Base-by-base conservation (phyloP, 768 basidiomycete species). In the Dendrothele bispora region DNA sequence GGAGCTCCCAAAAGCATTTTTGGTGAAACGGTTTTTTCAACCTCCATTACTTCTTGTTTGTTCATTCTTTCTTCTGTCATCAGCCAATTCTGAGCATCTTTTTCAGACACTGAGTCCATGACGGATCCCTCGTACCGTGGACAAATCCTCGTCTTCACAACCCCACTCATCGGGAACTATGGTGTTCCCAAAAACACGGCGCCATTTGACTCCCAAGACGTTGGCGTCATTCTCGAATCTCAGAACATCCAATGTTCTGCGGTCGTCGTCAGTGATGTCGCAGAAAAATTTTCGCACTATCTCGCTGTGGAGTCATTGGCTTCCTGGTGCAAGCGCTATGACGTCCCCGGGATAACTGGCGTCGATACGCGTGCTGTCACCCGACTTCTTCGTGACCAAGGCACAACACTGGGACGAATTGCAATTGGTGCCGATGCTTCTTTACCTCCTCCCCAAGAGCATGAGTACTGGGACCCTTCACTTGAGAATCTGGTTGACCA, bases 331-430 rank as follows among this genome's bases (percentile, higher is more conserved):
- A 76, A 83, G 51, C 88, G 94, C 24, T 76, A 94, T 61, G 79
- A 84, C 53, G 79, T 99, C 15, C 97, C 97, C 27, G 97, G 88
- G 43, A 88, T 98, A 58, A 95, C 95, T 4, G 95, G 95, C 24
- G 93, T 98, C 54, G 97, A 98, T 63, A 99, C 97, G 25, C 91
- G 95, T 46, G 97, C 97, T 15, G 90, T 99, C 61, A 99, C 97
- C 10, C 79, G 80, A 21, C 77, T 99, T 4, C 78, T 99, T 39
- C 91, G 97, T 55, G 93, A 98, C 61, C 94, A 98, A 58, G 97
- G 97, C 34, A 98, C 95, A 10, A 99, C 95, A 1, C 86, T 98
- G 8, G 95, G 95, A 39, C 86, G 88, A 41, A 72, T 99, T 28
- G 91, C 92, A 22, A 65, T 97, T 38, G 97, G 95, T 3, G 62